Evolutionary conservation across 768 basidiomycete species (phyloP).

Genomic region (Fistulinella prunicolor): DNA sequence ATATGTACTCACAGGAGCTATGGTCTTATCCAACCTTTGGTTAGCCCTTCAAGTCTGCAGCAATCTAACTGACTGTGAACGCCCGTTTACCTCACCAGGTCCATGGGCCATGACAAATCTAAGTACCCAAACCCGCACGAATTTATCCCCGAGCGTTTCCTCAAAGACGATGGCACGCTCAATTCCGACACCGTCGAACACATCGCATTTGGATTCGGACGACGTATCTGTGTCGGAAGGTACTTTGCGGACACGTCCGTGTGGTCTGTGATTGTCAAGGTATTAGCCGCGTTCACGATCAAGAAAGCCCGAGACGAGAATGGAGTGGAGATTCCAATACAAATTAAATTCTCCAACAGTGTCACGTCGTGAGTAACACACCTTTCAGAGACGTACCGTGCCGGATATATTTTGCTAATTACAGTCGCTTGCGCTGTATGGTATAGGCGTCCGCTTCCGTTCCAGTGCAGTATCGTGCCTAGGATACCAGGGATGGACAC

Average conservation of each 20-base stretch:
- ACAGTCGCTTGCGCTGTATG: too few relatives aligned
- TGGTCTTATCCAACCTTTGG: constrained; percentile 20
- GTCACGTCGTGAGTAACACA: constrained; percentile 14
- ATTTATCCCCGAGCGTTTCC: constrained; percentile 42
- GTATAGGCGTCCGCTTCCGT: constrained; percentile 17
- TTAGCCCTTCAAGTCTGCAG: not conserved
- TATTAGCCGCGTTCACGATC: constrained; percentile 19
- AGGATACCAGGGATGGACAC: constrained; percentile 8
- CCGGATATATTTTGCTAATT: not conserved
- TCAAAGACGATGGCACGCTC: constrained; percentile 26
- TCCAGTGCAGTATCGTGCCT: constrained; percentile 12
- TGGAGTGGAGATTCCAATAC: constrained; percentile 19
- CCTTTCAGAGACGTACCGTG: too few relatives aligned
- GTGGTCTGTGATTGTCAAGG: constrained; percentile 20
- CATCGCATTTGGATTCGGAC: constrained; percentile 27
- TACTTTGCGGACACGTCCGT: constrained; percentile 25
- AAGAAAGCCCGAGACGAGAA: constrained; percentile 15
- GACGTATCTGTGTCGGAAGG: constrained; percentile 31
- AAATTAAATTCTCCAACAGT: constrained; percentile 6
- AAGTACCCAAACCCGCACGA: constrained; percentile 38
- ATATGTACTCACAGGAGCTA: constrained; percentile 11
- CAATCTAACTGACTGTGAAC: not conserved
- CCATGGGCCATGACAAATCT: constrained; percentile 23
- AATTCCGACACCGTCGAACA: constrained; percentile 7
- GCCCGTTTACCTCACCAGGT: constrained; percentile 6